These are phyloP conservation scores for Umbelopsis vinacea DNA, from an alignment of 192 early-diverging fungal species.

Conservation along the genomic window DNA sequence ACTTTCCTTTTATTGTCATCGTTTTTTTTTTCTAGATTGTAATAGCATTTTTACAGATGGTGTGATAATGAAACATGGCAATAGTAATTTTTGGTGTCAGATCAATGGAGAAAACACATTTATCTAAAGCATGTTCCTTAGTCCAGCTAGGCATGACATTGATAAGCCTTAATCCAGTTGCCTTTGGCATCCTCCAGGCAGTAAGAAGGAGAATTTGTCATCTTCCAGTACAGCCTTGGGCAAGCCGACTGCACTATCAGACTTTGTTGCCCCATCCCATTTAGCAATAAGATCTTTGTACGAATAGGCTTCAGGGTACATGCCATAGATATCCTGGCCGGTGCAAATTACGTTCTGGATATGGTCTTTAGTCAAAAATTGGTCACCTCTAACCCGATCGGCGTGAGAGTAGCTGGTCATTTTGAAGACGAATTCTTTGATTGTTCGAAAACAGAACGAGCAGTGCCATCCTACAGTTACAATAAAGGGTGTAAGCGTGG, in stretches of 20 bases:
- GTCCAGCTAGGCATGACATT: no score
- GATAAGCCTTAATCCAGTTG: background rate
- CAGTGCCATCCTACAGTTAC: slow-evolving; percentile 61
- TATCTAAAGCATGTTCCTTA: no score
- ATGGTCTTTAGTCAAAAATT: slow-evolving; percentile 36
- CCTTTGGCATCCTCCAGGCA: background rate
- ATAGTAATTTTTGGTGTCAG: no score
- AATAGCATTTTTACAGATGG: no score
- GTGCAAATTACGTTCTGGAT: slow-evolving; percentile 61
- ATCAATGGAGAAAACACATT: no score
- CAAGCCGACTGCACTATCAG: background rate
- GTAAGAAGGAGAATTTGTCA: background rate
- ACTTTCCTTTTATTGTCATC: background rate
- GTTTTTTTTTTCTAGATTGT: no score
- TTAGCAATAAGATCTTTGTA: slow-evolving; percentile 58
- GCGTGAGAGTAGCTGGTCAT: slow-evolving; percentile 65
- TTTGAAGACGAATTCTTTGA: slow-evolving; percentile 66
- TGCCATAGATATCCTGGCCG: slow-evolving; percentile 68
- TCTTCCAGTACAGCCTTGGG: slow-evolving; percentile 7
- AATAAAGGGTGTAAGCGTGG: background rate
- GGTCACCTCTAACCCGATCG: slow-evolving; percentile 47
- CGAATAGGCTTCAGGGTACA: slow-evolving; percentile 63
- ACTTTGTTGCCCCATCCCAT: slow-evolving; percentile 11
- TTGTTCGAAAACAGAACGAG: slow-evolving; percentile 59
- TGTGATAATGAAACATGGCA: no score